Evolutionary conservation across 495 filamentous ascomycete genomes (phyloP).

Genomic region (Trichocladium antarcticum): DNA sequence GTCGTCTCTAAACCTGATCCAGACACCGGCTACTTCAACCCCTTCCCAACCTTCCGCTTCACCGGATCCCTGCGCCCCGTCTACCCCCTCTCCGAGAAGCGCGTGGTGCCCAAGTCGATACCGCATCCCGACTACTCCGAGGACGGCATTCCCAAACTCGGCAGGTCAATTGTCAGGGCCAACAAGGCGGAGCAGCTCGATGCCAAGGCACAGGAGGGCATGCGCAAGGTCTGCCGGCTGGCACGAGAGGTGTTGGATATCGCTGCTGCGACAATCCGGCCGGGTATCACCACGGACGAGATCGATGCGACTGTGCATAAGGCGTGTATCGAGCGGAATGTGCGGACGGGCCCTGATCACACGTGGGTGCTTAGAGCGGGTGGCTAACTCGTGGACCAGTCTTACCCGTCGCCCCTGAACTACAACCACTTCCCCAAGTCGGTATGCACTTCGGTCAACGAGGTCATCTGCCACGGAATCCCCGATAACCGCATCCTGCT

Average conservation of each 20-base stretch:
- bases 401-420: constrained; percentile 93
- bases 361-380: background rate
- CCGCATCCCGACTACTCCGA: constrained; percentile 72
- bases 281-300: constrained; percentile 91
- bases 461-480: constrained; percentile 92
- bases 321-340: constrained; percentile 84
- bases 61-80: constrained; percentile 73
- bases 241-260: constrained; percentile 90
- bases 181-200: constrained; percentile 77
- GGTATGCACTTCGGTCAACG: constrained; percentile 89
- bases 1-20: constrained; percentile 78
- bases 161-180: constrained; percentile 52
- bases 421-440: constrained; percentile 97
- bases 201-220: constrained; percentile 63
- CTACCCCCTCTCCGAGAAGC: constrained; percentile 71
- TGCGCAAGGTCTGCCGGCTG: constrained; percentile 86
- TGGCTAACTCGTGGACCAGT: constrained; percentile 43
- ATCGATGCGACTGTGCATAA: constrained; percentile 95
- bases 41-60: constrained; percentile 76
- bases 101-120: constrained; percentile 71
- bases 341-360: constrained; percentile 33
- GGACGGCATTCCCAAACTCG: constrained; percentile 72
- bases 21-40: constrained; percentile 81
- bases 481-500: constrained; percentile 67
- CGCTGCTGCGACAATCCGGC: constrained; percentile 65